Evolutionary conservation across 306 rosid species (phyloP).

Genomic region (Hippophae tibetana): DNA sequence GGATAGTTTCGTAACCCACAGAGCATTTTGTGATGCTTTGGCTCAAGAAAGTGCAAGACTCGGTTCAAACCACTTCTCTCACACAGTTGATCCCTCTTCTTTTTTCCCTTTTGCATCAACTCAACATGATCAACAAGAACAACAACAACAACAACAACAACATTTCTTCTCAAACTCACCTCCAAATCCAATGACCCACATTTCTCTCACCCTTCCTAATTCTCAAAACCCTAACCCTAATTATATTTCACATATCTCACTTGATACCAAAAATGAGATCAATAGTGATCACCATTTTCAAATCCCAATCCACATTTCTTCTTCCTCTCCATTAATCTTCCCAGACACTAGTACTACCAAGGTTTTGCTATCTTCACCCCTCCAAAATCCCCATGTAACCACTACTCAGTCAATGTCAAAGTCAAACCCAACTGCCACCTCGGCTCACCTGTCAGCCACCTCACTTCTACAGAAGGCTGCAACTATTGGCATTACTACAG

Average conservation of each 20-base stretch:
- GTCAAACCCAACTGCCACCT: constrained; percentile 27
- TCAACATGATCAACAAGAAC: constrained; percentile 19
- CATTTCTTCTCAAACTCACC: constrained; percentile 54
- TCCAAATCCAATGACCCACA: constrained; percentile 14
- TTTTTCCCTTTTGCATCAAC: too few species aligned
- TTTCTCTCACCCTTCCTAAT: constrained; percentile 42
- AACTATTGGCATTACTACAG: constrained; percentile 39
- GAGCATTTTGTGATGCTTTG: constrained; percentile 94
- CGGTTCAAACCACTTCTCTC: constrained; percentile 38
- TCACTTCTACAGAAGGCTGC: constrained; percentile 91
- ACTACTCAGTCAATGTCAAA: constrained; percentile 3
- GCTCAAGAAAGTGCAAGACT: constrained; percentile 91
- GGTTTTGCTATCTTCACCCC: constrained; percentile 34
- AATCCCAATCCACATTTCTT: constrained; percentile 21
- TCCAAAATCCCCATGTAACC: constrained; percentile 34
- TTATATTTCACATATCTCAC: constrained; percentile 3
- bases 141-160: constrained; percentile 26
- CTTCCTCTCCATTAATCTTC: constrained; percentile 1
- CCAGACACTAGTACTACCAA: neutral
- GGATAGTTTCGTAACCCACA: constrained; percentile 90
- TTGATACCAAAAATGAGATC: constrained; percentile 22
- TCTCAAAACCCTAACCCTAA: constrained; percentile 81
- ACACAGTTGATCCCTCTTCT: neutral
- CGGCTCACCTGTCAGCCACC: constrained; percentile 80
- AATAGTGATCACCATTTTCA: constrained; percentile 37